Evolutionary conservation across 2,329 filamentous ascomycete species (phyloP), one percentile per base, ranked within the genome.

Genomic region (Phyllosticta capitalensis): DNA sequence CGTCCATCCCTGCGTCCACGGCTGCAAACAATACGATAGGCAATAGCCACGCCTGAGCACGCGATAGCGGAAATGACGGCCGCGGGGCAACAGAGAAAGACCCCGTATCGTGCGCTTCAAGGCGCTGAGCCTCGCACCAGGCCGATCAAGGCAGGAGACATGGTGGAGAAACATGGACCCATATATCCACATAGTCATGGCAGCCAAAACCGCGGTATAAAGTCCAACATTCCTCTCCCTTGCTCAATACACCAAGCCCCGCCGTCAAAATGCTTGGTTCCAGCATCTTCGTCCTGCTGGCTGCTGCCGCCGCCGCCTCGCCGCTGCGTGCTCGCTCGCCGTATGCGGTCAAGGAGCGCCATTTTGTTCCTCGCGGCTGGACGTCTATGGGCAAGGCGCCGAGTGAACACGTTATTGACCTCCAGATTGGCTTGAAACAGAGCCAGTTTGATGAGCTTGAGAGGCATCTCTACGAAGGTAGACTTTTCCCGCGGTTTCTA

Each of bases 381-480:
- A 74, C 69, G 9, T 74, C 73, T 61, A 66, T 78, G 53, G 75
- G 74, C 48, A 70, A 75, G 30, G 78, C 81, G 2, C 74, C 79
- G 48, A 73, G 76, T 52, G 69, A 74, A 19, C 76, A 81, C 62
- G 70, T 75, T 33, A 76, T 85, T 61, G 71, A 81, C 38, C 70
- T 85, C 53, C 78, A 82, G 55, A 84, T 85, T 65, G 82, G 79
- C 28, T 67, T 85, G 61, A 83, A 80, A 73, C 82, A 85, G 67
- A 74, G 76, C 61, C 78, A 79, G 51, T 82, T 83, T 60, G 75
- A 76, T 19, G 78, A 80, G 63, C 71, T 85, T 20, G 81, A 84
- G 67, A 74, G 76, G 61, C 81, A 83, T 64, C 72, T 84, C 5
- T 74, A 76, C 59, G 76, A 82, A 69, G 75, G 77, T 79, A 68